Conservation (phyloP, 345 rosid species). For the Pelargonium nanum region DNA sequence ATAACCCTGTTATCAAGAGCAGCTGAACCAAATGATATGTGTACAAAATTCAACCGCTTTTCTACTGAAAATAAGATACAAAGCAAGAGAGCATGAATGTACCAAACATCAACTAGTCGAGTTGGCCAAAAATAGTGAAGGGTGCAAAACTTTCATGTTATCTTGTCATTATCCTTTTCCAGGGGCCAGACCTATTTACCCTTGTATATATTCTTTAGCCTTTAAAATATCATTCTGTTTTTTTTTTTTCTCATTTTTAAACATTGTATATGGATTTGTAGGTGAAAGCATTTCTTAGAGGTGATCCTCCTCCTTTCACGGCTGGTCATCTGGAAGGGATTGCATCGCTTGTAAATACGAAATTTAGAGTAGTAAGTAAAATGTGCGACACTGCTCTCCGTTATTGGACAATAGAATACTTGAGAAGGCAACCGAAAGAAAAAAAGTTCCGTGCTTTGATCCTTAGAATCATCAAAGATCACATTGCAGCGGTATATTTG, state of each 20-base stretch:
- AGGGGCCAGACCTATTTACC: no score
- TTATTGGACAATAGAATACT: slow-evolving; percentile 78
- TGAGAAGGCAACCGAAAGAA: slow-evolving; percentile 70
- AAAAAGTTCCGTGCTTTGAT: slow-evolving; percentile 58
- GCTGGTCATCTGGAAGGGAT: slow-evolving; percentile 87
- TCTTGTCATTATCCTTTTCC: no score
- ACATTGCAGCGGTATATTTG: slow-evolving; percentile 56
- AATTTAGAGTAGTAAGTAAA: slow-evolving; percentile 41
- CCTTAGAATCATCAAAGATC: slow-evolving; percentile 78
- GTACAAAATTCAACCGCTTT: background rate
- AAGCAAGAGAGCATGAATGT: no score
- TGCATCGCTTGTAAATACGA: slow-evolving; percentile 62
- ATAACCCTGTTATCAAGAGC: no score
- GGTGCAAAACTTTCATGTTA: no score
- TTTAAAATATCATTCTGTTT: background rate
- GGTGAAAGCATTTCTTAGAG: slow-evolving; percentile 82
- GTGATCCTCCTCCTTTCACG: slow-evolving; percentile 70
- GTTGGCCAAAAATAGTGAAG: no score
- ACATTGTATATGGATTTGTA: slow-evolving; percentile 10
- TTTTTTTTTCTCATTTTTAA: slow-evolving; percentile 2
- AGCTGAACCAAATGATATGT: no score
- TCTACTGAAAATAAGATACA: no score
- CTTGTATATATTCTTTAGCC: background rate
- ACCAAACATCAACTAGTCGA: no score
- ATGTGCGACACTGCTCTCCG: slow-evolving; percentile 59